Conservation (phyloP, 495 filamentous ascomycete species). For the Penicillium silybi region DNA sequence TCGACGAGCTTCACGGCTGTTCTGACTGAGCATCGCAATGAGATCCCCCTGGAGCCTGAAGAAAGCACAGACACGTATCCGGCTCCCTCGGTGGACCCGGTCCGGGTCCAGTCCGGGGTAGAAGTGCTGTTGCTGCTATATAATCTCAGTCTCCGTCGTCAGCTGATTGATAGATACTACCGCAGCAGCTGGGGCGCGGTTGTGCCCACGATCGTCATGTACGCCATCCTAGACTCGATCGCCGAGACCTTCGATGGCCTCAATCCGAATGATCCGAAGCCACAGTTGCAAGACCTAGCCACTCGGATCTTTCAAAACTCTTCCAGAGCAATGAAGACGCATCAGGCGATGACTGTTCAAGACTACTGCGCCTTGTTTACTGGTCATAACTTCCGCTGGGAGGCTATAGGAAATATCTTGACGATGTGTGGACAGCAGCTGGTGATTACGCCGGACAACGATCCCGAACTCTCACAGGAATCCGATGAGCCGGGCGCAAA, state of each 20-base stretch:
- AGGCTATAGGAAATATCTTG: conserved; percentile 53
- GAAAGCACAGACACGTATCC: conserved; percentile 27
- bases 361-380: conserved; percentile 44
- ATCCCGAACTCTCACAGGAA: conserved; percentile 26
- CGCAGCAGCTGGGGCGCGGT: conserved; percentile 14
- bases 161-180: conserved; percentile 27
- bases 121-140: conserved; percentile 43
- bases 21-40: conserved; percentile 35
- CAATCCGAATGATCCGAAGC: conserved; percentile 20
- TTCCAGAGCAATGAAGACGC: conserved; percentile 22
- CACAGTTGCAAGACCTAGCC: conserved; percentile 27
- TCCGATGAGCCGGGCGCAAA: conserved; percentile 18
- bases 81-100: conserved; percentile 21
- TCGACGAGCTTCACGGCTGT: conserved; percentile 50
- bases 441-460: conserved; percentile 34
- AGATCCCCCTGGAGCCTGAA: conserved; percentile 37
- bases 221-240: conserved; percentile 26
- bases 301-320: conserved; percentile 34
- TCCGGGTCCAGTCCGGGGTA: conserved; percentile 37
- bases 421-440: conserved; percentile 42
- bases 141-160: conserved; percentile 22
- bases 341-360: conserved; percentile 28
- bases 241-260: conserved; percentile 24
- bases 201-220: conserved; percentile 24
- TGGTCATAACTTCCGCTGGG: conserved; percentile 55